A percentile compares a stretch with the other conserved stretches of the same genome.
phyloP scores from a whole-genome alignment of 2,329 filamentous ascomycete species.

The Hymenoscyphus fraxineus region DNA sequence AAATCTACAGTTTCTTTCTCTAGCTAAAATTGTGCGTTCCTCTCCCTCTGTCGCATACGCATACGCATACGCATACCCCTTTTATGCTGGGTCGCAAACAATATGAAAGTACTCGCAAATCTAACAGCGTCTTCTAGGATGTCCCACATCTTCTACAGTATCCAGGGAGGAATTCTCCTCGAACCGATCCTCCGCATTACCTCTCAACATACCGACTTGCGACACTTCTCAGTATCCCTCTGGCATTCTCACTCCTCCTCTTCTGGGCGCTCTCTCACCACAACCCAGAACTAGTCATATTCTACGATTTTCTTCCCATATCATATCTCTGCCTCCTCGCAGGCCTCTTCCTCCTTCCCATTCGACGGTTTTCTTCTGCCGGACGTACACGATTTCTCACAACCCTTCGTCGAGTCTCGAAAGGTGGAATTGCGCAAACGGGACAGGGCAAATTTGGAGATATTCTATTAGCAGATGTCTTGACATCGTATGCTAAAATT shows the following conservation, averaged over 20 bases:
- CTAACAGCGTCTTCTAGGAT: constrained; percentile 48
- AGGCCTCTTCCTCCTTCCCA: constrained; percentile 67
- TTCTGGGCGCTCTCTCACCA: constrained; percentile 83
- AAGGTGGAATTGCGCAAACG: constrained; percentile 82
- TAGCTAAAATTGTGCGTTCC: constrained; percentile 66
- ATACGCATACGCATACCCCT: neutral
- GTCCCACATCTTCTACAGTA: constrained; percentile 85
- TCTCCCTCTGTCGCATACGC: constrained; percentile 1
- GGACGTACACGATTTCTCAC: constrained; percentile 73
- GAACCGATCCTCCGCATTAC: constrained; percentile 69
- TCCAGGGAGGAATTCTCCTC: constrained; percentile 64
- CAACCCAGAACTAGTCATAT: constrained; percentile 63
- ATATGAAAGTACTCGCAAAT: constrained; percentile 7
- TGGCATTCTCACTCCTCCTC: constrained; percentile 66
- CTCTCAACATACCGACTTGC: constrained; percentile 83
- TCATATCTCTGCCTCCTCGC: constrained; percentile 72
- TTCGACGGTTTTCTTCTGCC: constrained; percentile 62
- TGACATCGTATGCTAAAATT: constrained; percentile 93
- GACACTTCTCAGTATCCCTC: constrained; percentile 67
- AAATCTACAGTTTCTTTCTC: constrained; percentile 83
- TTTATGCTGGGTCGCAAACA: neutral
- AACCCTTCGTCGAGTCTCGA: constrained; percentile 71
- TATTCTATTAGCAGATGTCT: constrained; percentile 84
- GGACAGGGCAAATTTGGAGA: constrained; percentile 94
- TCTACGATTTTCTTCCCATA: constrained; percentile 83